Evolutionary conservation across 345 rosid species (phyloP), one percentile per base, ranked within the genome.

Genomic region (Lepidium africanum): DNA sequence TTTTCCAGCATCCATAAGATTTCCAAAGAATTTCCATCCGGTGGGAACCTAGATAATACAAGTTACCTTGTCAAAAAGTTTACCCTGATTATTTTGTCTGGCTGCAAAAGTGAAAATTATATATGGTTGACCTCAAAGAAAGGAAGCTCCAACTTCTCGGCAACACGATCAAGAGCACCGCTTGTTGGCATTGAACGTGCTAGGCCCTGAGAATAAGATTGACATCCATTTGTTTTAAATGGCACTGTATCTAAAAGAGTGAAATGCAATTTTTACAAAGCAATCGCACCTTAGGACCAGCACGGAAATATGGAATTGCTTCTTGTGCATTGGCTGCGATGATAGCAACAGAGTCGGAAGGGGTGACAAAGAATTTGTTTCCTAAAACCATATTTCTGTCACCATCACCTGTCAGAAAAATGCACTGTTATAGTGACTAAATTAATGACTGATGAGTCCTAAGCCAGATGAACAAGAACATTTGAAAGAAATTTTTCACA

Each of bases 131-230:
- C 97, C 95, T 91, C 99, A 56, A 94, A 89, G 77, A 87, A 91
- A 19, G 86, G 84, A 76, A 91, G 93, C 71, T 80, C 81, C 76
- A 91, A 65, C 73, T 91, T 91, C 76, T 82, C 83, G 42, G 99
- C 95, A 76, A 94, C 96, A 41, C 90, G 83, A 82, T 89, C 99
- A 68, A 94, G 93, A 49, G 99, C 97, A 68, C 97, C 95, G 71
- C 93, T 94, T 21, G 96, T 94, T 19, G 99, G 99, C 97, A 94
- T 89, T 27, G 97, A 94, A 76, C 95, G 85, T 57, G 99, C 97
- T 52, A 94, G 84, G 69, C 97, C 95, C 96, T 89, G 82, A 35
- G 80, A 69, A 56, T 23, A 56, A 49, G 63, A 48, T 60, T 27
- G 25, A 2, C 71, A 40, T 54, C 72, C 37, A 69, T 30, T 42